Evolutionary conservation across 495 filamentous ascomycete genomes (phyloP).

Genomic region (Tuber borchii): DNA sequence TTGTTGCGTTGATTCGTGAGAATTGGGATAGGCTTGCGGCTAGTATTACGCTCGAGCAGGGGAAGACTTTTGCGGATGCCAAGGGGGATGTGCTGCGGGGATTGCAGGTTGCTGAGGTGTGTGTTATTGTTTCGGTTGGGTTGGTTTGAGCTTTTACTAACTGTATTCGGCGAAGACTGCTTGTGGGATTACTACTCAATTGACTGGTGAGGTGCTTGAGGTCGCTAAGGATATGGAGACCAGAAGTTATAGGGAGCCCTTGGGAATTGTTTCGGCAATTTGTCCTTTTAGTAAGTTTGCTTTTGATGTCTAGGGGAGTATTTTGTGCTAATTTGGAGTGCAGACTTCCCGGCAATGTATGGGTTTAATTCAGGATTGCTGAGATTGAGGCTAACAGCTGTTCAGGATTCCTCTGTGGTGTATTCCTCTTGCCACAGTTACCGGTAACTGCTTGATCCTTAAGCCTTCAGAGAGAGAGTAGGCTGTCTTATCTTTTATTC

Average conservation of each 20-base stretch:
- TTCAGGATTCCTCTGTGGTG: slow-evolving; percentile 89
- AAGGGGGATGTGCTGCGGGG: slow-evolving; percentile 91
- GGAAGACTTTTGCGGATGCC: slow-evolving; percentile 95
- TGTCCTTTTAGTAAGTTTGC: slow-evolving; percentile 86
- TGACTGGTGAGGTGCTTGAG: slow-evolving; percentile 91
- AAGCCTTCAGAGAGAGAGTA: slow-evolving; percentile 94
- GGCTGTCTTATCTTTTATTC: slow-evolving; percentile 2
- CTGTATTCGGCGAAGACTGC: slow-evolving; percentile 51
- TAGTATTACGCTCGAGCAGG: slow-evolving; percentile 94
- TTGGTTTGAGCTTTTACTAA: slow-evolving; percentile 4
- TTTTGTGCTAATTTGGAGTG: slow-evolving; percentile 11
- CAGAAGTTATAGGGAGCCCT: slow-evolving; percentile 78
- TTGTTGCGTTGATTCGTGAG: slow-evolving; percentile 77
- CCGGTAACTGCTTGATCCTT: slow-evolving; percentile 87
- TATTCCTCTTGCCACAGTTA: slow-evolving; percentile 88
- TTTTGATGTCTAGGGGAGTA: not conserved
- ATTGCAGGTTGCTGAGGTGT: slow-evolving; percentile 80
- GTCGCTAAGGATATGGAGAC: slow-evolving; percentile 99
- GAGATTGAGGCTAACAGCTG: slow-evolving; percentile 6
- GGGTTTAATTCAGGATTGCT: not conserved
- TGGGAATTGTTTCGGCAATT: slow-evolving; percentile 93
- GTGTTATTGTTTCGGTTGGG: not conserved
- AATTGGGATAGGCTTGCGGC: slow-evolving; percentile 95
- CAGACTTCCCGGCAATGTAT: slow-evolving; percentile 90
- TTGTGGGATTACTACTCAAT: slow-evolving; percentile 86